Evolutionary conservation across 1,284 basidiomycete species (phyloP).

Genomic region (Stereum hirsutum): DNA sequence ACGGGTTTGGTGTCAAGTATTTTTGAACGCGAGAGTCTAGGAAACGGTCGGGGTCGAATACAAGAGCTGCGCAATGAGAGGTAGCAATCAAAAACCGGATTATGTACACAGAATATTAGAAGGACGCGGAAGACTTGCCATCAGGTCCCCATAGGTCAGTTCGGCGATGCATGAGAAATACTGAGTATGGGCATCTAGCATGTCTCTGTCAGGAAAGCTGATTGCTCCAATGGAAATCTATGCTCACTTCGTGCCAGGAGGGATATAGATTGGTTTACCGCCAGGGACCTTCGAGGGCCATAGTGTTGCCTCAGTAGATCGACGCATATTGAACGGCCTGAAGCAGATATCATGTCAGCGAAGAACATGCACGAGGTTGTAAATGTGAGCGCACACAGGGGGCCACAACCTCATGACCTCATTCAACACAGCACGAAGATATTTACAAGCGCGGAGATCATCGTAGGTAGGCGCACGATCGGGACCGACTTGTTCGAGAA

Average conservation of each 20-base stretch:
- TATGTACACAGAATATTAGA: neutral
- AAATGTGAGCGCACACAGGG: neutral
- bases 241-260: neutral
- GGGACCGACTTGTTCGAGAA: constrained; percentile 26
- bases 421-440: constrained; percentile 24
- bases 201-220: constrained; percentile 21
- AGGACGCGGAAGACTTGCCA: constrained; percentile 22
- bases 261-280: constrained; percentile 1
- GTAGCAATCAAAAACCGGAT: neutral
- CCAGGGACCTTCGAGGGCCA: neutral
- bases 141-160: constrained; percentile 61
- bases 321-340: neutral
- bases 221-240: constrained; percentile 8
- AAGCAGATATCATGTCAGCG: neutral
- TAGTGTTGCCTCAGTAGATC: neutral
- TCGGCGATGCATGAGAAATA: constrained; percentile 53
- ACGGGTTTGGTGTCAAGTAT: constrained; percentile 30
- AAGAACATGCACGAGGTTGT: neutral
- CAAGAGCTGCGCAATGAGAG: constrained; percentile 6
- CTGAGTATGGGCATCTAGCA: constrained; percentile 31
- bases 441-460: constrained; percentile 28
- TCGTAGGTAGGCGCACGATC: constrained; percentile 27
- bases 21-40: constrained; percentile 26
- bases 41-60: constrained; percentile 38
- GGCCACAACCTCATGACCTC: constrained; percentile 9